Conservation (phyloP, 768 basidiomycete genomes). For the Termitomyces sp. region DNA sequence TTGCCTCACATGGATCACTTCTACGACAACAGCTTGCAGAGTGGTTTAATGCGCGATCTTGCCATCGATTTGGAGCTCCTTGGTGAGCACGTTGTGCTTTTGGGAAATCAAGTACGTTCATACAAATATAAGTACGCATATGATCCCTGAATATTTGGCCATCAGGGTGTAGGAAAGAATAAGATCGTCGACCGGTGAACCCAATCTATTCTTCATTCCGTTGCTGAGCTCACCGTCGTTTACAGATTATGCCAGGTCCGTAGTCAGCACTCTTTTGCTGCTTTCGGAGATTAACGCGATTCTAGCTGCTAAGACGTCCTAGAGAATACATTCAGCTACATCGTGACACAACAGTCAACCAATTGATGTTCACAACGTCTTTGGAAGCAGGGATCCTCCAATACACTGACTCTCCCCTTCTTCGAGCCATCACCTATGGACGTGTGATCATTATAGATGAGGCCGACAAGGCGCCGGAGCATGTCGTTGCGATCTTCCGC, state of each 20-base stretch:
- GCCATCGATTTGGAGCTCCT: constrained; percentile 58
- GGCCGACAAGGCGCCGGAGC: constrained; percentile 70
- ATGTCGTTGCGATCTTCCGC: constrained; percentile 67
- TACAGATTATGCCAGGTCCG: constrained; percentile 50
- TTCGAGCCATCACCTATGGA: constrained; percentile 55
- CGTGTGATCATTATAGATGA: constrained; percentile 69
- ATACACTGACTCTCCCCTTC: constrained; percentile 61
- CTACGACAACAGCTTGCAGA: constrained; percentile 66
- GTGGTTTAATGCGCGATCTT: constrained; percentile 59
- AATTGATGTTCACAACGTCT: constrained; percentile 64
- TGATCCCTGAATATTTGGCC: background rate
- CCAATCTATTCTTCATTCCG: background rate
- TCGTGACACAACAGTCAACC: constrained; percentile 65
- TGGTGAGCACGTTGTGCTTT: constrained; percentile 57
- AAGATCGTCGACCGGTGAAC: constrained; percentile 59
- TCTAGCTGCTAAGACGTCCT: constrained; percentile 51
- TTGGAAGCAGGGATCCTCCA: constrained; percentile 52
- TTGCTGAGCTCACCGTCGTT: background rate
- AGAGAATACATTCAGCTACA: constrained; percentile 69
- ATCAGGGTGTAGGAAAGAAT: constrained; percentile 65
- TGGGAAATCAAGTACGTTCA: constrained; percentile 56
- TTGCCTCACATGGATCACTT: constrained; percentile 68
- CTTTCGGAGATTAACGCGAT: background rate
- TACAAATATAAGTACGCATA: background rate
- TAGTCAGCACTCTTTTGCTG: no score